Evolutionary conservation across 441 rosid species (phyloP), one percentile per base, ranked within the genome.

Genomic region (Pelargonium myrrhifolium): DNA sequence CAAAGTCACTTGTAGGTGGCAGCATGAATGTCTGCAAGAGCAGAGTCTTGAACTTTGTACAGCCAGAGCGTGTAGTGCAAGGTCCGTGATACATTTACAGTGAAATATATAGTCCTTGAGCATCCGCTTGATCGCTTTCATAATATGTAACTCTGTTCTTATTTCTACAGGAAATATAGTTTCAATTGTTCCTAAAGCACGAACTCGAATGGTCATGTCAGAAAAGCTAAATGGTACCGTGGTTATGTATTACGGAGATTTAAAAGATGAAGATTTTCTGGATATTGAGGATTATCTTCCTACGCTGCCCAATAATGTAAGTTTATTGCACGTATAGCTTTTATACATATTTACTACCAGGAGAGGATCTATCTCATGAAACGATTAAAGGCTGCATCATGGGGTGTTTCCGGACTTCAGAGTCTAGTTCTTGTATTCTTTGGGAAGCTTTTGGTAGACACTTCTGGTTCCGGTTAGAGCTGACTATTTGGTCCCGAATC

Each of bases 141-240:
- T 68, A 64, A 31, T 31, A 31, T n/a, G n/a, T 31, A 64, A 62
- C 4, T 31, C 35, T 31, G 35, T 31, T 31, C 6, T 63, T 73
- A 4, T 65, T 72, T 75, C 47, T 63, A 22, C 74, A 87, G 96
- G 90, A 61, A 83, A 78, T 74, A 78, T 40, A 28, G 75, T 82
- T 59, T 74, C 86, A 49, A 21, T 55, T 37, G 83, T 86, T 72
- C 81, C 76, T 69, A 82, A 77, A 75, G 45, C 75, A 71, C 76
- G 67, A 47, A 77, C 85, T 76, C 83, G 80, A 73, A 78, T 95
- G 86, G 77, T 87, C 21, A 74, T 95, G 96, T 82, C 87, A 72
- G 90, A 90, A 85, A 95, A 89, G 85, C 82, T 83, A 66, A 79
- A 73, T 80, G 96, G 96, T 72, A 90, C 96, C 21, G 89, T 95